A percentile compares a stretch with the other conserved stretches of the same genome.
Conservation (phyloP, 176 grass and related monocot genomes). For the Zoysia pacifica region DNA sequence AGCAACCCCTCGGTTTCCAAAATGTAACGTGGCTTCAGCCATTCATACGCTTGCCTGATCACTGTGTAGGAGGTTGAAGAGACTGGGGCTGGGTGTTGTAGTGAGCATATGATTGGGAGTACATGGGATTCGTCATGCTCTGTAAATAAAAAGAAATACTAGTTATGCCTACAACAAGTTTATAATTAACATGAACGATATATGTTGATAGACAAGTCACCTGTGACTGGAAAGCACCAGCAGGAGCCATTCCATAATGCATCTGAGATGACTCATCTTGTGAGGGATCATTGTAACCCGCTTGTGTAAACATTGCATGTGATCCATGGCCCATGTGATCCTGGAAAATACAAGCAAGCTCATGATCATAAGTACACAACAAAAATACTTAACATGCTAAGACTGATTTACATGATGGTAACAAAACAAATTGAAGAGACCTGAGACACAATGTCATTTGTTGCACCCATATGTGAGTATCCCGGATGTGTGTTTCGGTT, state of each 20-base stretch:
- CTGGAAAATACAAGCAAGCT: constrained; percentile 51
- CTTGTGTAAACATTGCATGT: constrained; percentile 95
- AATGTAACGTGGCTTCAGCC: constrained; percentile 56
- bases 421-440: constrained; percentile 39
- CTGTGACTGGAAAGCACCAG: constrained; percentile 86
- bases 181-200: neutral
- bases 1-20: constrained; percentile 57
- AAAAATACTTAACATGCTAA: neutral
- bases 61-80: constrained; percentile 77
- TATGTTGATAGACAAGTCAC: constrained; percentile 36
- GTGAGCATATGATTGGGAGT: constrained; percentile 85
- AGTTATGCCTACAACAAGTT: neutral
- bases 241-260: constrained; percentile 66
- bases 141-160: constrained; percentile 37
- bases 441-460: constrained; percentile 89
- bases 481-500: constrained; percentile 88
- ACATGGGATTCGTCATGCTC: constrained; percentile 82
- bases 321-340: constrained; percentile 90
- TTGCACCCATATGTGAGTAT: constrained; percentile 77
- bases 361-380: constrained; percentile 11
- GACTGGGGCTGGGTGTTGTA: constrained; percentile 95
- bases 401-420: neutral
- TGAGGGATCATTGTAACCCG: constrained; percentile 77
- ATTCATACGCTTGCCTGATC: constrained; percentile 50
- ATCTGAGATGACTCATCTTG: constrained; percentile 93